A percentile compares a stretch with the other conserved stretches of the same genome.
These are phyloP conservation scores for Poa annua DNA, from an alignment of 176 grass and related monocot genomes.

Conservation along the genomic window DNA sequence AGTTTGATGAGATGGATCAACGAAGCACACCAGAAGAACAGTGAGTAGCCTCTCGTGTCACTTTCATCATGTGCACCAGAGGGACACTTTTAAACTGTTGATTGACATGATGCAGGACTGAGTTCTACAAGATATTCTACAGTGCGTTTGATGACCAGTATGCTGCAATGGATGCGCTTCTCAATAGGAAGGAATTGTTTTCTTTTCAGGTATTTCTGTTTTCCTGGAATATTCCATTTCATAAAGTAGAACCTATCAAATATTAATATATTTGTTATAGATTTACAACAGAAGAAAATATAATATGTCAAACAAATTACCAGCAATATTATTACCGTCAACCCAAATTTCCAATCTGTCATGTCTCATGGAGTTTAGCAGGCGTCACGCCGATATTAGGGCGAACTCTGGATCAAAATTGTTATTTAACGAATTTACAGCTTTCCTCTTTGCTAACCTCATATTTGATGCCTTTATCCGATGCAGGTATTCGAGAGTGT, in stretches of 20 bases:
- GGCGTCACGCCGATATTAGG: not conserved
- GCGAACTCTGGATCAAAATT: not conserved
- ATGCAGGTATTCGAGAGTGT: constrained; percentile 82
- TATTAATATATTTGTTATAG: not conserved
- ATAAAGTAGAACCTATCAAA: constrained; percentile 24
- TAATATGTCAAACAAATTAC: not conserved
- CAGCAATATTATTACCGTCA: not conserved
- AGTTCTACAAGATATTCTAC: constrained; percentile 91
- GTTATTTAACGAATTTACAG: not conserved
- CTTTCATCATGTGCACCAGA: constrained; percentile 3
- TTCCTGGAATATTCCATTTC: constrained; percentile 8
- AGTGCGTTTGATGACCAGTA: constrained; percentile 74
- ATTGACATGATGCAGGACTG: constrained; percentile 28
- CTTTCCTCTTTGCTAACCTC: not conserved
- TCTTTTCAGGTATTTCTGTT: constrained; percentile 70
- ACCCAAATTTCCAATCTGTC: not conserved
- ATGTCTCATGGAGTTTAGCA: not conserved
- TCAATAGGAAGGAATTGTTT: constrained; percentile 86
- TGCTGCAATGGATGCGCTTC: constrained; percentile 85
- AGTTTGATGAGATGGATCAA: constrained; percentile 91
- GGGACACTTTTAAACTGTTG: constrained; percentile 29
- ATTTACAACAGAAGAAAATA: not conserved
- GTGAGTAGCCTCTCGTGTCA: constrained; percentile 42
- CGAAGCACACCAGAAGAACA: constrained; percentile 77
- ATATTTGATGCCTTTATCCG: not conserved